Evolutionary conservation across 495 filamentous ascomycete species (phyloP).

Genomic region (Sporormia fimetaria): DNA sequence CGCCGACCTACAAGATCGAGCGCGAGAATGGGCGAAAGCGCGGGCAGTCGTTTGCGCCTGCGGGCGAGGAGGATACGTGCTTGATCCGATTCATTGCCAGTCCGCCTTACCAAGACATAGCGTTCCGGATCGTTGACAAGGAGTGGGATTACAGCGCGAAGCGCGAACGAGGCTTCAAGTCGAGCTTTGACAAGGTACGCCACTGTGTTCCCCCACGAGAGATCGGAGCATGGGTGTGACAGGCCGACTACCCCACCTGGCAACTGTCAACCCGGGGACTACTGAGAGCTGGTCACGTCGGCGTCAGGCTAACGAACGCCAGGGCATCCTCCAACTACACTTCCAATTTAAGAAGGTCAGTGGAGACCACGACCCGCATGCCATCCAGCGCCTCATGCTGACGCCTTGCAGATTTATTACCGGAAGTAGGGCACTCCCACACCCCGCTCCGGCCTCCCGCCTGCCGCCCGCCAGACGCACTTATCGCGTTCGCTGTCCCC

Average conservation of each 20-base stretch:
- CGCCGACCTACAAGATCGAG: slow-evolving; percentile 90
- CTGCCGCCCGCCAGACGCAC: too few relatives aligned
- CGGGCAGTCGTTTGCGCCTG: slow-evolving; percentile 85
- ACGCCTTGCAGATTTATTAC: slow-evolving; percentile 25
- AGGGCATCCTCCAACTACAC: slow-evolving; percentile 94
- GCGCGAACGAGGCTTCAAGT: slow-evolving; percentile 86
- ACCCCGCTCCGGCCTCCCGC: background rate
- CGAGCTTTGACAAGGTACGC: slow-evolving; percentile 92
- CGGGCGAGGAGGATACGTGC: slow-evolving; percentile 97
- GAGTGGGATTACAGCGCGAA: slow-evolving; percentile 99
- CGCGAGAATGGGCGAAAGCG: slow-evolving; percentile 78
- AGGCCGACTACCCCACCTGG: too few relatives aligned
- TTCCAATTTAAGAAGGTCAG: slow-evolving; percentile 89
- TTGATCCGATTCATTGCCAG: slow-evolving; percentile 93
- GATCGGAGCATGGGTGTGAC: too few relatives aligned
- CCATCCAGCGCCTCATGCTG: slow-evolving; percentile 1
- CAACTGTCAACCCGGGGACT: too few relatives aligned
- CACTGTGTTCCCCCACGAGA: background rate
- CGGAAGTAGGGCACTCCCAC: slow-evolving; percentile 18
- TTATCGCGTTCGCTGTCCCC: too few relatives aligned
- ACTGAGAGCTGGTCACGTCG: background rate
- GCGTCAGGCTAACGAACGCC: slow-evolving; percentile 21
- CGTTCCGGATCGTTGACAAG: slow-evolving; percentile 94
- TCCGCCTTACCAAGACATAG: slow-evolving; percentile 92
- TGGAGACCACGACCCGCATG: slow-evolving; percentile 2